phyloP scores from a whole-genome alignment of 768 basidiomycete genomes.

The Nidularia sp. region DNA sequence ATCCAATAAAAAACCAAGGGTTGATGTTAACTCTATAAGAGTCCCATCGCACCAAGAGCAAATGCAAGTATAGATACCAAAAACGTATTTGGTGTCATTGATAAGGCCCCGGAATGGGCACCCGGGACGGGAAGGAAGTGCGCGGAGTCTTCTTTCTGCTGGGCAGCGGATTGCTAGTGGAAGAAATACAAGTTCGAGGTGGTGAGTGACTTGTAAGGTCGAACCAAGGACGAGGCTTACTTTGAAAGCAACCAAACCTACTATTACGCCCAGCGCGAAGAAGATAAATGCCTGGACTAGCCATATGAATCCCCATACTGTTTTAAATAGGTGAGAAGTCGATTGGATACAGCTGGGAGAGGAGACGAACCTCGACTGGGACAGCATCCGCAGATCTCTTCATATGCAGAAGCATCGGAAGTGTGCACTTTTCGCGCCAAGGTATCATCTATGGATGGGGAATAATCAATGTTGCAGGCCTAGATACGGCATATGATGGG shows the following conservation, averaged over 20 bases:
- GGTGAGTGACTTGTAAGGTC: too few relatives aligned
- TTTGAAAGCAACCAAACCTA: conserved; percentile 82
- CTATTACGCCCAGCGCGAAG: conserved; percentile 71
- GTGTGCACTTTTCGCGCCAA: conserved; percentile 78
- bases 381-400: conserved; percentile 80
- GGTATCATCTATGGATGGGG: conserved; percentile 61
- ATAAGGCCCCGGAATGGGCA: conserved; percentile 28
- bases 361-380: conserved; percentile 62
- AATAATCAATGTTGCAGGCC: background rate
- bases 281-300: conserved; percentile 69
- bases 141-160: conserved; percentile 23
- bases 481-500: background rate
- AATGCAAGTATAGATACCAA: conserved; percentile 12
- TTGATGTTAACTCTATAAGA: background rate
- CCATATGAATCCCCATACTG: conserved; percentile 92
- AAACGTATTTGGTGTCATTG: conserved; percentile 17
- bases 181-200: background rate
- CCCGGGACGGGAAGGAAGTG: conserved; percentile 64
- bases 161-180: conserved; percentile 7
- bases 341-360: background rate
- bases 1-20: too few relatives aligned
- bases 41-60: conserved; percentile 1
- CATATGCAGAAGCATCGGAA: conserved; percentile 86
- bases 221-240: conserved; percentile 28
- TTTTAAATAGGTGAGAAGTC: conserved; percentile 2